Percentiles rank a stretch among this genome's conserved stretches.
Conservation (phyloP, 2,329 filamentous ascomycete genomes). For the Aspergillus quadricinctus region DNA sequence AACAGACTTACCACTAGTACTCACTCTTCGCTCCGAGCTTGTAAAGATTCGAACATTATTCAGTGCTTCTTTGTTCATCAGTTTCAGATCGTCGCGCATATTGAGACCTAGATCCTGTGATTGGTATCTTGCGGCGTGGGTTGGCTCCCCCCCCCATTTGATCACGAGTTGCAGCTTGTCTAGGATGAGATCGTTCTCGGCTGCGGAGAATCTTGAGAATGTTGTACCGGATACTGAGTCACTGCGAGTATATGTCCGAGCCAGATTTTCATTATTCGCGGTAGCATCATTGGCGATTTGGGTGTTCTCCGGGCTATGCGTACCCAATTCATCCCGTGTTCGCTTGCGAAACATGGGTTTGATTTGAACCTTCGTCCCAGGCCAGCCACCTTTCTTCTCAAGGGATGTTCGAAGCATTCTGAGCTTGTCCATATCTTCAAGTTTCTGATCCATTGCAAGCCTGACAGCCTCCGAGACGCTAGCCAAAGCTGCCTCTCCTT, state of each 20-base stretch:
- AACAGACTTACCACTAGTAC: constrained; percentile 61
- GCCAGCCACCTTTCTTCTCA: constrained; percentile 87
- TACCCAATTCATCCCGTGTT: constrained; percentile 57
- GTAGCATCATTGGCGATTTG: constrained; percentile 18
- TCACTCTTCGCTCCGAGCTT: constrained; percentile 90
- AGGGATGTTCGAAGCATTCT: constrained; percentile 78
- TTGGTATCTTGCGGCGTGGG: constrained; percentile 94
- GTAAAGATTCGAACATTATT: constrained; percentile 94
- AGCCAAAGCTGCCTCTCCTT: constrained; percentile 81
- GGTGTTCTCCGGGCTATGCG: constrained; percentile 16
- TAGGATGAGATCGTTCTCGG: constrained; percentile 84
- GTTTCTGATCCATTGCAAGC: constrained; percentile 67
- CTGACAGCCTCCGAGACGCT: constrained; percentile 89
- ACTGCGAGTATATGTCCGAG: constrained; percentile 58
- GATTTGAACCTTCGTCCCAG: constrained; percentile 96
- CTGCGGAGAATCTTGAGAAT: constrained; percentile 88
- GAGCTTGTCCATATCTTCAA: constrained; percentile 86
- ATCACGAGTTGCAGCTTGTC: constrained; percentile 97
- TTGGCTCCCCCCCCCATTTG: constrained; percentile 98
- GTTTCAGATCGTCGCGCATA: constrained; percentile 88
- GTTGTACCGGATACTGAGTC: constrained; percentile 88
- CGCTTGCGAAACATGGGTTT: constrained; percentile 98
- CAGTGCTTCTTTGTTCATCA: constrained; percentile 88
- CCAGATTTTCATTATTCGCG: constrained; percentile 30
- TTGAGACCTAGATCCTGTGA: constrained; percentile 91